Evolutionary conservation across 2,329 filamentous ascomycete genomes (phyloP).

Genomic region (Xylariales sp.): DNA sequence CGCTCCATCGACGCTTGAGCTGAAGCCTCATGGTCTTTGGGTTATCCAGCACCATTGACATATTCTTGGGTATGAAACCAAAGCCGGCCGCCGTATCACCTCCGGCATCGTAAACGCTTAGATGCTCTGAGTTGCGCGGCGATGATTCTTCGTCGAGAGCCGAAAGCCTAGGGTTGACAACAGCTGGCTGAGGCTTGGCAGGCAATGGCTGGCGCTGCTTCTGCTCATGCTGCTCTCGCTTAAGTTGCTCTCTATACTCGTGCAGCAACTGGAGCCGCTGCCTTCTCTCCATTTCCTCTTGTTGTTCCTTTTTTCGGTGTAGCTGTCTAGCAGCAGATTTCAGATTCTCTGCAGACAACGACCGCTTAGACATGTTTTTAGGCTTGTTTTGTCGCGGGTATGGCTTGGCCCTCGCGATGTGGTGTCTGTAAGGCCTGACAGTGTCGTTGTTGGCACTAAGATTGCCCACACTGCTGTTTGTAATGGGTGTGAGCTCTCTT

Average conservation of each 20-base stretch:
- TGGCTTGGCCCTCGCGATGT: no score
- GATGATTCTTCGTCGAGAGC: slow-evolving; percentile 1
- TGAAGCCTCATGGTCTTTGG: neutral
- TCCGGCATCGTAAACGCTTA: neutral
- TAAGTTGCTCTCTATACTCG: no score
- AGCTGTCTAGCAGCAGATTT: no score
- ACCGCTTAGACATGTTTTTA: no score
- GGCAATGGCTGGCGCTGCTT: neutral
- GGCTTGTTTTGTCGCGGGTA: no score
- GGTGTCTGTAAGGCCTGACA: neutral
- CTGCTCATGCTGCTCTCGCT: neutral
- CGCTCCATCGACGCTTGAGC: neutral
- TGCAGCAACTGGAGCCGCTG: no score
- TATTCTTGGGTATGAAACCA: neutral
- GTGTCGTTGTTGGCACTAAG: no score
- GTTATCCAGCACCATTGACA: neutral
- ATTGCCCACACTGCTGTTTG: neutral
- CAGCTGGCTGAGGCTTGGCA: neutral
- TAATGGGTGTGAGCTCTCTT: no score
- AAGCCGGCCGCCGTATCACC: neutral
- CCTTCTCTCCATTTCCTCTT: no score
- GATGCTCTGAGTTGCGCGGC: slow-evolving; percentile 2
- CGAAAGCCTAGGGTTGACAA: neutral
- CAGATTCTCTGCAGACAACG: no score
- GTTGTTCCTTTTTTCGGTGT: no score